Evolutionary conservation across 1,284 basidiomycete genomes (phyloP).

Genomic region (Schizopora paradoxa): DNA sequence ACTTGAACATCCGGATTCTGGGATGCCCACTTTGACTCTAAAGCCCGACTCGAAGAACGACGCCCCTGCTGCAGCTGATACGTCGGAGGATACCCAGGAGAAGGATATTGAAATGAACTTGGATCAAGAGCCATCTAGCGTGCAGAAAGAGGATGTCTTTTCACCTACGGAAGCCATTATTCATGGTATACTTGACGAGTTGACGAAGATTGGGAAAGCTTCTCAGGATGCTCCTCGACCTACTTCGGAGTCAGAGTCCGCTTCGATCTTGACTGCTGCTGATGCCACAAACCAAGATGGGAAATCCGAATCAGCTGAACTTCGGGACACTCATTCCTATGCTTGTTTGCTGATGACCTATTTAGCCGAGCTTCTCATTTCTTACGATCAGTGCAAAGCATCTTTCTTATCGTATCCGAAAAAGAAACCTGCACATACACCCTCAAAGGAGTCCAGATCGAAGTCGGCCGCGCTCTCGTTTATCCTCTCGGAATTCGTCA

Average conservation of each 20-base stretch:
- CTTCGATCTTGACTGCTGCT: background rate
- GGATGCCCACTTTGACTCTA: no score
- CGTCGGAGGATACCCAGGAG: conserved; percentile 25
- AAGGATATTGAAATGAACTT: conserved; percentile 25
- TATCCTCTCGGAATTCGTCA: conserved; percentile 72
- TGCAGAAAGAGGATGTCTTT: no score
- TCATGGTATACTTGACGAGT: conserved; percentile 69
- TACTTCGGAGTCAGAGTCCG: background rate
- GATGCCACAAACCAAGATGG: conserved; percentile 4
- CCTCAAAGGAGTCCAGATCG: conserved; percentile 60
- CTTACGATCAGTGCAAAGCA: conserved; percentile 88
- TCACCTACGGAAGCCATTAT: conserved; percentile 61
- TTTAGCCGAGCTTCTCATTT: conserved; percentile 88
- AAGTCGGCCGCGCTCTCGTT: conserved; percentile 68
- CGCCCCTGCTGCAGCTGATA: conserved; percentile 22
- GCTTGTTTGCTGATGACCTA: conserved; percentile 88
- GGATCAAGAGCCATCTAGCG: background rate
- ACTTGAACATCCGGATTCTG: conserved; percentile 62
- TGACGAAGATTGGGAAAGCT: conserved; percentile 56
- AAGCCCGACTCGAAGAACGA: no score
- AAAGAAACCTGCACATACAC: conserved; percentile 59
- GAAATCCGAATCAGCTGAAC: background rate
- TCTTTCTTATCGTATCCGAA: conserved; percentile 79
- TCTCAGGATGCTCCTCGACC: conserved; percentile 25
- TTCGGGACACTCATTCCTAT: conserved; percentile 42